A percentile compares a stretch with the other conserved stretches of the same genome.
Conservation (phyloP, 164 flowering plant species). For the Houttuynia cordata region DNA sequence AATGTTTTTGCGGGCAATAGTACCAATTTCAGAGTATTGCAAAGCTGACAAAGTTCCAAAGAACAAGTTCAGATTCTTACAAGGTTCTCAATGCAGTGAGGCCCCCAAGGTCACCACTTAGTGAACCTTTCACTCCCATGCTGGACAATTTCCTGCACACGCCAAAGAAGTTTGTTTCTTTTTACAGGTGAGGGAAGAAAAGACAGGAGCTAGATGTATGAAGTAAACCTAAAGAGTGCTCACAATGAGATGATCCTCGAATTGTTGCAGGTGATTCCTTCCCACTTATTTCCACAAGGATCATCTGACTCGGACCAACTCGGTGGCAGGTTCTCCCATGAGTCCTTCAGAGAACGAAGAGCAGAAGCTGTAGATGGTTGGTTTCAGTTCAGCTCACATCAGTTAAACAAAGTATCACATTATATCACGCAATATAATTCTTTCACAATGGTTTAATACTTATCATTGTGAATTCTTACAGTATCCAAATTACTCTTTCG, state of each 20-base stretch:
- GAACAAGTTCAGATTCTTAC: slow-evolving; percentile 30
- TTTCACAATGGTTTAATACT: too few relatives aligned
- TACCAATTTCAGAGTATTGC: too few relatives aligned
- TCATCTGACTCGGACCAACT: slow-evolving; percentile 61
- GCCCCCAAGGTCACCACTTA: slow-evolving; percentile 65
- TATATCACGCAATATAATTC: too few relatives aligned
- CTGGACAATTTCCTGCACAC: slow-evolving; percentile 62
- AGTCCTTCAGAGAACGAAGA: slow-evolving; percentile 39
- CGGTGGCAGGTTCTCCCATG: slow-evolving; percentile 70
- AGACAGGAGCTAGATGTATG: not conserved
- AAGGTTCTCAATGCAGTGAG: slow-evolving; percentile 60
- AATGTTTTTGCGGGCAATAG: too few relatives aligned
- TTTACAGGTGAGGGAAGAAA: not conserved
- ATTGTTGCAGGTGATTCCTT: slow-evolving; percentile 63
- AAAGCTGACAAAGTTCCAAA: too few relatives aligned
- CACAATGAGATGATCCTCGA: slow-evolving; percentile 66
- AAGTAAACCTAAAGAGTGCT: slow-evolving; percentile 12
- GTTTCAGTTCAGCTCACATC: not conserved
- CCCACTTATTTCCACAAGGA: slow-evolving; percentile 74
- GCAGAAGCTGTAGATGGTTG: slow-evolving; percentile 30
- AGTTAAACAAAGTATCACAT: not conserved
- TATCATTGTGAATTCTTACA: too few relatives aligned
- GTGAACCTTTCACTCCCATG: slow-evolving; percentile 57
- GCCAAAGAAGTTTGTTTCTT: not conserved
- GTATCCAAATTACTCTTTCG: too few relatives aligned